These are phyloP conservation scores for Fonsecaea multimorphosa DNA, from an alignment of 2,329 filamentous ascomycete genomes.

Conservation along the genomic window DNA sequence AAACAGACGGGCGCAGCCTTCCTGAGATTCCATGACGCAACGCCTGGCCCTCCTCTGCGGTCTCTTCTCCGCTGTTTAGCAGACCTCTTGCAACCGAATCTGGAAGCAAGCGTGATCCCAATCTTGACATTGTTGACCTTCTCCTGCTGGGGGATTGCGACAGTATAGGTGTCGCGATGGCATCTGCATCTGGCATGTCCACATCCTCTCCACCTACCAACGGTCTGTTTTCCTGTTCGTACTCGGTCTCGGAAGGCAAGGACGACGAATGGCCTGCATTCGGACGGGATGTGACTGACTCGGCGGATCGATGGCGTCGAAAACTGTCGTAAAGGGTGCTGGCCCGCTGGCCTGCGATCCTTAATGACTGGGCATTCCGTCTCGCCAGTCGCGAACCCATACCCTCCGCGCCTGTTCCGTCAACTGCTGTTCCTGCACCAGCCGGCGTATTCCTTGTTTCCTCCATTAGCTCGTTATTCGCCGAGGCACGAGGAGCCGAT, in stretches of 20 bases:
- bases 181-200: constrained; percentile 40
- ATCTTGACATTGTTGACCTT: constrained; percentile 55
- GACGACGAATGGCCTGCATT: constrained; percentile 22
- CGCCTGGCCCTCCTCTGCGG: constrained; percentile 52
- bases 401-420: constrained; percentile 14
- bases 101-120: constrained; percentile 56
- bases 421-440: constrained; percentile 8
- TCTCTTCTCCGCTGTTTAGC: constrained; percentile 54
- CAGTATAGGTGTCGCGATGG: constrained; percentile 32
- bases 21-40: constrained; percentile 52
- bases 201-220: constrained; percentile 44
- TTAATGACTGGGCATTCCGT: constrained; percentile 29
- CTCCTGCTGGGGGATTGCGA: constrained; percentile 45
- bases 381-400: constrained; percentile 26
- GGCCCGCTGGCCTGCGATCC: constrained; percentile 30
- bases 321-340: constrained; percentile 40
- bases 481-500: constrained; percentile 22
- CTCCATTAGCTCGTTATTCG: constrained; percentile 28
- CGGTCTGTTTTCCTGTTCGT: constrained; percentile 47
- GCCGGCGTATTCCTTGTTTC: constrained; percentile 21
- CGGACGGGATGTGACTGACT: constrained; percentile 24
- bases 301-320: constrained; percentile 38
- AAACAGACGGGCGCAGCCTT: constrained; percentile 39
- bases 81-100: constrained; percentile 53
- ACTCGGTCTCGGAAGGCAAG: constrained; percentile 43